A percentile compares a stretch with the other conserved stretches of the same genome.
Conservation (phyloP, 495 filamentous ascomycete species). For the Usnea hakonensis region DNA sequence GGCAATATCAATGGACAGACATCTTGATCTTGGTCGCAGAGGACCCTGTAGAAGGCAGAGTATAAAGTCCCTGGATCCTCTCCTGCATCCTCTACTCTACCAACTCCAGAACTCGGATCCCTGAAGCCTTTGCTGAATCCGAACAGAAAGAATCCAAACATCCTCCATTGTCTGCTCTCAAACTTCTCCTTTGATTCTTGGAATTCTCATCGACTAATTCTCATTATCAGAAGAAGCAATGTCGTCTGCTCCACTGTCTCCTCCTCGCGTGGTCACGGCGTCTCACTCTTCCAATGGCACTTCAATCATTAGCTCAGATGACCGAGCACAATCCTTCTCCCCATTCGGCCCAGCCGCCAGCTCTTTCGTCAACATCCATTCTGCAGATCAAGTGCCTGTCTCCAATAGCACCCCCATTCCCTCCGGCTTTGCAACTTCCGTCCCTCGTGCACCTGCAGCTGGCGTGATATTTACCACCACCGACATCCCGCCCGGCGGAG, state of each 20-base stretch:
- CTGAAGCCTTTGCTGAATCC: too few relatives aligned
- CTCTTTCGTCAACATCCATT: conserved; percentile 28
- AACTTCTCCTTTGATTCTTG: too few relatives aligned
- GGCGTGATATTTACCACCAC: conserved; percentile 27
- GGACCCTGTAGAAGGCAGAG: too few relatives aligned
- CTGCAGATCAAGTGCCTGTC: conserved; percentile 24
- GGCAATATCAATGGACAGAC: too few relatives aligned
- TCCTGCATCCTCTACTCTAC: too few relatives aligned
- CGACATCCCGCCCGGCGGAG: conserved; percentile 21
- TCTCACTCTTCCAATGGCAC: conserved; percentile 26
- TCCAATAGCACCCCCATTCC: conserved; percentile 22
- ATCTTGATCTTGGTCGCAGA: too few relatives aligned
- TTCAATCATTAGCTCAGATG: conserved; percentile 31
- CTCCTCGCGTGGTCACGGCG: conserved; percentile 30
- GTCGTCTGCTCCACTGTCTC: conserved; percentile 3
- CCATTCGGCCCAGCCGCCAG: conserved; percentile 26
- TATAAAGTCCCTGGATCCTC: too few relatives aligned
- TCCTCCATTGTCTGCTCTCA: too few relatives aligned
- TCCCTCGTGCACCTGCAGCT: conserved; percentile 25
- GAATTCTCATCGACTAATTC: too few relatives aligned
- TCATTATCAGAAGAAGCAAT: not conserved
- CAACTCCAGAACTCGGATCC: too few relatives aligned
- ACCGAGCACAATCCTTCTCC: conserved; percentile 21
- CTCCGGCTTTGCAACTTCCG: conserved; percentile 13
- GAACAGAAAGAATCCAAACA: too few relatives aligned